Evolutionary conservation across 768 basidiomycete genomes (phyloP), one percentile per base, ranked within the genome.

Genomic region (Serendipita vermifera): DNA sequence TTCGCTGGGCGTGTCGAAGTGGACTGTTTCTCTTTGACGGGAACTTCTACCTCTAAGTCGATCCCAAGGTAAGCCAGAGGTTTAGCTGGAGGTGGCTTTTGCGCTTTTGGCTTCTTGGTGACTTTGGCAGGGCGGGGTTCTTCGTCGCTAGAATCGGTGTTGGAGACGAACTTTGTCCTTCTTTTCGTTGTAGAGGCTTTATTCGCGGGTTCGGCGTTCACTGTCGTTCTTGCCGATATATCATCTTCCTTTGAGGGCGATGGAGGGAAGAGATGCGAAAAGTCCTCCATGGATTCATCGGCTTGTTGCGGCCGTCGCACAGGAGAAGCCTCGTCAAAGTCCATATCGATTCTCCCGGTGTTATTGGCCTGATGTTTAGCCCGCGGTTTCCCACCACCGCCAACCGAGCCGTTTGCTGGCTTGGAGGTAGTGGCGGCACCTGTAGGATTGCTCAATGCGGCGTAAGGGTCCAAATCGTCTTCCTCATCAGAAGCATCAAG

Each of bases 251-350:
- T n/a, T 9, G 35, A 36, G n/a, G 35, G n/a, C 35, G 35, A 9
- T 9, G 20, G 15, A 29, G 15, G 22, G 22, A 51, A 51, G 9
- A 51, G 46, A 29, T 51, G 20, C 15, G 46, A 22, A 29, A 51
- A 51, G 27, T 51, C 46, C 22, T 51, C 46, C 46, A 51, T 51
- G 9, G 46, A 29, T 29, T 51, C 46, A n/a, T n/a, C n/a, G n/a
- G n/a, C n/a, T n/a, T n/a, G n/a, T n/a, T n/a, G n/a, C 20, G 11
- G 9, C 9, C 22, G 22, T 15, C 20, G 46, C 27, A 20, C 20
- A 43, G 11, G 14, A 14, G 40, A 24, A 43, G 9, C 24, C 15
- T 9, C n/a, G n/a, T n/a, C n/a, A n/a, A n/a, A 22, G 20, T 29
- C 15, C 7, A 5, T 15, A 9, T 5, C 46, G 29, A 9, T 2